These are phyloP conservation scores for Davidsoniella neocaledoniae DNA, from an alignment of 2,329 filamentous ascomycete species.

Conservation along the genomic window DNA sequence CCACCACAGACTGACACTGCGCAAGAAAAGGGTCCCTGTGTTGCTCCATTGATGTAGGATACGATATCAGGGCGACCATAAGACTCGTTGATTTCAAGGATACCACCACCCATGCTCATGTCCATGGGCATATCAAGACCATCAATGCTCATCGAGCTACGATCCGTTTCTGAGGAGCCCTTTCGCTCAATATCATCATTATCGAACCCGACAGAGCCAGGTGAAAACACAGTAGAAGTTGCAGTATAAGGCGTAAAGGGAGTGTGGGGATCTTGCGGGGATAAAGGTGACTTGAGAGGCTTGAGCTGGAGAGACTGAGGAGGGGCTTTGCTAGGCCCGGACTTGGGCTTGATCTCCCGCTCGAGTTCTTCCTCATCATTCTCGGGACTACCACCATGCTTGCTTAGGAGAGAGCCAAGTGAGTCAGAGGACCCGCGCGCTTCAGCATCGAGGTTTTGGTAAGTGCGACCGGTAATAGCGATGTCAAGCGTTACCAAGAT, in stretches of 20 bases:
- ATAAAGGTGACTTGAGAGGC: constrained; percentile 3
- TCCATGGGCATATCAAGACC: constrained; percentile 2
- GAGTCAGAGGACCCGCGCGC: constrained; percentile 6
- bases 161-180: constrained; percentile 4
- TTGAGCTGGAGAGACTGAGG: constrained; percentile 10
- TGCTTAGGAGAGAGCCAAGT: constrained; percentile 6
- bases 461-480: constrained; percentile 8
- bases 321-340: not conserved
- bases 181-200: constrained; percentile 6
- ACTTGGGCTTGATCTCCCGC: not conserved
- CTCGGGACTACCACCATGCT: constrained; percentile 2
- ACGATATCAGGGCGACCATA: constrained; percentile 15
- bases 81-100: constrained; percentile 4
- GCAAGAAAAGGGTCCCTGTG: constrained; percentile 32
- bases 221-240: constrained; percentile 10
- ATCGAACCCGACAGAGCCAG: constrained; percentile 7
- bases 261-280: not conserved
- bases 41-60: constrained; percentile 26
- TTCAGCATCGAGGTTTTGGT: constrained; percentile 4
- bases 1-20: constrained; percentile 43
- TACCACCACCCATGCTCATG: not conserved
- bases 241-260: constrained; percentile 8
- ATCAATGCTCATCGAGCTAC: constrained; percentile 9
- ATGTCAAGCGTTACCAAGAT: constrained; percentile 3
- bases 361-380: constrained; percentile 4